Evolutionary conservation across 768 basidiomycete genomes (phyloP).

Genomic region (Mycena kentingensis): DNA sequence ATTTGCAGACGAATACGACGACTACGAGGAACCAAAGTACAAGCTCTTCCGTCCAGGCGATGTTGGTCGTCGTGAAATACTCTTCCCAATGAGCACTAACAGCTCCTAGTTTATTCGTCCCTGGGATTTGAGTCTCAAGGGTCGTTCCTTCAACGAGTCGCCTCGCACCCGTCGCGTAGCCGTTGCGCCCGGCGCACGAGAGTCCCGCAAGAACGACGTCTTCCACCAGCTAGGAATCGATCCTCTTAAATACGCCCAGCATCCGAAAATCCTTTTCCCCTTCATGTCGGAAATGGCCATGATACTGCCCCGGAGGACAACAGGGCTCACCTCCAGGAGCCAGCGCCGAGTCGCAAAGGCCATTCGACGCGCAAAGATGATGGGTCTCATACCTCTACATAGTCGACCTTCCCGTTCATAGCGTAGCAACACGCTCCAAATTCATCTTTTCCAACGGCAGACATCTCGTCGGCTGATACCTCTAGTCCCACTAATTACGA

Average conservation of each 20-base stretch:
- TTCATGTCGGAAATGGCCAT: conserved; percentile 80
- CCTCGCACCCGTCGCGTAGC: conserved; percentile 33
- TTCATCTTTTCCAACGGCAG: no score
- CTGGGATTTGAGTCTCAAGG: conserved; percentile 42
- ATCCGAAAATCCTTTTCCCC: conserved; percentile 56
- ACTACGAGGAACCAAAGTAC: conserved; percentile 13
- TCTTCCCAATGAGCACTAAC: not conserved
- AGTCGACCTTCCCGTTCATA: conserved; percentile 26
- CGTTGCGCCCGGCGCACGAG: conserved; percentile 57
- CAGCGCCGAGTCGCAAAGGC: conserved; percentile 84
- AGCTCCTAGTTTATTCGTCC: conserved; percentile 49
- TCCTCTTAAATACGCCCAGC: conserved; percentile 68
- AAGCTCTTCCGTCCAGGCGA: conserved; percentile 25
- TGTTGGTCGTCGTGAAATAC: conserved; percentile 14
- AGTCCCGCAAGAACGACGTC: conserved; percentile 61
- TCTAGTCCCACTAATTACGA: no score
- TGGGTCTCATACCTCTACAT: conserved; percentile 78
- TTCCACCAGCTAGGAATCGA: conserved; percentile 74
- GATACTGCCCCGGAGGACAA: conserved; percentile 69
- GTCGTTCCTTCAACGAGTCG: conserved; percentile 33
- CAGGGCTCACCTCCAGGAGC: conserved; percentile 72
- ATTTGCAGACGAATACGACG: no score
- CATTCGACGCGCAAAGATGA: conserved; percentile 85
- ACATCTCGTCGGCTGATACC: no score
- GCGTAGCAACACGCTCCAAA: conserved; percentile 14